phyloP scores from a whole-genome alignment of 2,329 filamentous ascomycete species.

The Mollisia scopiformis region DNA sequence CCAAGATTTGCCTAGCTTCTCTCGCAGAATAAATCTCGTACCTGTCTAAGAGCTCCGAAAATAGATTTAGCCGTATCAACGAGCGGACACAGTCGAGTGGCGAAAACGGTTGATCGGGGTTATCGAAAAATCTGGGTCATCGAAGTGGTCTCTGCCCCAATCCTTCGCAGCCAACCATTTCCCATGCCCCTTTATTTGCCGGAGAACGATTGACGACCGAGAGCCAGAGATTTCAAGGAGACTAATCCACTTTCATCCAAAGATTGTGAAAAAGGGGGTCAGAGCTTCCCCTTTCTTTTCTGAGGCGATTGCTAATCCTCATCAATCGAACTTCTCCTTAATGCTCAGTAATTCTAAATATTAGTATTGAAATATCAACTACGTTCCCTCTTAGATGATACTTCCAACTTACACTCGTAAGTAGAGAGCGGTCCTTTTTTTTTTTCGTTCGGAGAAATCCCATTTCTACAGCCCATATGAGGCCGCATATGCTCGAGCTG shows the following conservation, averaged over 20 bases:
- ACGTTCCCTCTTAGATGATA: not conserved
- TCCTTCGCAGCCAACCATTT: not conserved
- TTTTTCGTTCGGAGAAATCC: not conserved
- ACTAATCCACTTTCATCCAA: not conserved
- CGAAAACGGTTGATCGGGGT: not conserved
- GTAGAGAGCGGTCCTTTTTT: not conserved
- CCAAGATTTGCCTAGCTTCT: not conserved
- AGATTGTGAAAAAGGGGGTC: not conserved
- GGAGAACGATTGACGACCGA: not conserved
- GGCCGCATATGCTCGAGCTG: not conserved
- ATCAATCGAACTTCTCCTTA: not conserved
- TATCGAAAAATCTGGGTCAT: not conserved
- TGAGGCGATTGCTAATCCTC: not conserved
- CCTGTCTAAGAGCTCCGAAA: constrained; percentile 2
- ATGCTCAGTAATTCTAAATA: not conserved
- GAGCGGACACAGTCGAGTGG: not conserved
- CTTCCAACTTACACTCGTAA: not conserved
- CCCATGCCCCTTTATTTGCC: not conserved
- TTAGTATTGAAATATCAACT: not conserved
- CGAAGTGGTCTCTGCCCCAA: not conserved
- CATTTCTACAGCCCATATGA: not conserved
- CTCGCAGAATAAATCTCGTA: constrained; percentile 4
- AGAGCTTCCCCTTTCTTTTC: not conserved
- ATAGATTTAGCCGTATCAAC: not conserved
- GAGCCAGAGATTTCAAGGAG: not conserved